phyloP scores from a whole-genome alignment of 2,329 filamentous ascomycete species.

The Xylaria sp. region DNA sequence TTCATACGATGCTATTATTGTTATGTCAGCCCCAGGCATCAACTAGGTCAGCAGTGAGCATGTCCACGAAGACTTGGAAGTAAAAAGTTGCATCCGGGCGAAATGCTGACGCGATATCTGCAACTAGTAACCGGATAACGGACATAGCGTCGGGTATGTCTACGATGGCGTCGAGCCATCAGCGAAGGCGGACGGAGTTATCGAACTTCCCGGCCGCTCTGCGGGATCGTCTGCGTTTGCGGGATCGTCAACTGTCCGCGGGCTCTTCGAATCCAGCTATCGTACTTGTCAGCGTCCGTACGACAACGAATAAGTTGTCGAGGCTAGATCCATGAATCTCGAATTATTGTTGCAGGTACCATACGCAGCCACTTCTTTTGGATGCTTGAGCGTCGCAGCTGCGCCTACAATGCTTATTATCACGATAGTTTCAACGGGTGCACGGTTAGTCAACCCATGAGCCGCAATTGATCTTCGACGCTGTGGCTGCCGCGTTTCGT shows the following conservation, averaged over 20 bases:
- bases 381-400: too few relatives aligned
- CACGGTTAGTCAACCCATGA: neutral
- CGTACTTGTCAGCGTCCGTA: neutral
- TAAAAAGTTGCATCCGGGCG: neutral
- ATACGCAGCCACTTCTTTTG: too few relatives aligned
- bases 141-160: neutral
- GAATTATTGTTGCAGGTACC: neutral
- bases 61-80: neutral
- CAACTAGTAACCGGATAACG: neutral
- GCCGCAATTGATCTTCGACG: too few relatives aligned
- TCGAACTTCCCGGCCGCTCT: slow-evolving; percentile 4
- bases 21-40: neutral
- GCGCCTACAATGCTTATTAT: neutral
- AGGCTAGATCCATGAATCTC: neutral
- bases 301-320: neutral
- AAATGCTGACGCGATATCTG: slow-evolving; percentile 7
- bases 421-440: neutral
- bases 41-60: neutral
- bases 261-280: neutral
- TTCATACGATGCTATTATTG: neutral
- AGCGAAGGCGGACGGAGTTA: slow-evolving; percentile 19
- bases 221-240: slow-evolving; percentile 1
- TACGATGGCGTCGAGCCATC: neutral
- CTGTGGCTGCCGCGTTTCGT: neutral
- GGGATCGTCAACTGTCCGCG: slow-evolving; percentile 17